Conservation (phyloP, 495 filamentous ascomycete species). For the Penicillium simplicissimum region DNA sequence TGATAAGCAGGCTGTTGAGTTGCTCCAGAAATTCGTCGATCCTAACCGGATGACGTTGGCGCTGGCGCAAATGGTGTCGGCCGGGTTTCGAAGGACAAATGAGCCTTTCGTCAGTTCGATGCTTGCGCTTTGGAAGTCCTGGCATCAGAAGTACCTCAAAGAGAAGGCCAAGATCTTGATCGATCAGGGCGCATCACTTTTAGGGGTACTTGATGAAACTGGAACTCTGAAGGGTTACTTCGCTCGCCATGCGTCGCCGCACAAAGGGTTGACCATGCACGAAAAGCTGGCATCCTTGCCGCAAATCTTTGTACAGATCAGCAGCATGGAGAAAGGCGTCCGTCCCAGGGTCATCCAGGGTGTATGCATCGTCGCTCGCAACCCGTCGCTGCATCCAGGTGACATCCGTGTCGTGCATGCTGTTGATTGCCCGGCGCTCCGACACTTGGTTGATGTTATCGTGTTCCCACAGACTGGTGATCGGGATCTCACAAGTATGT, state of each 20-base stretch:
- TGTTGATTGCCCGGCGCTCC: conserved; percentile 70
- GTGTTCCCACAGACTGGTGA: conserved; percentile 86
- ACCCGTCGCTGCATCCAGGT: conserved; percentile 92
- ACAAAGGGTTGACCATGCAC: conserved; percentile 15
- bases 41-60: conserved; percentile 76
- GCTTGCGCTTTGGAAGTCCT: conserved; percentile 73
- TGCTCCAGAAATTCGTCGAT: conserved; percentile 77
- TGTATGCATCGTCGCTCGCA: conserved; percentile 81
- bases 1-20: conserved; percentile 56
- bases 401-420: conserved; percentile 88
- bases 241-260: not conserved
- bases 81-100: conserved; percentile 72
- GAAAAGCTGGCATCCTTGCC: conserved; percentile 58
- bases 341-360: conserved; percentile 70
- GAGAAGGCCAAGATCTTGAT: conserved; percentile 89
- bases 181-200: conserved; percentile 77
- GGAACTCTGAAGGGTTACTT: conserved; percentile 63
- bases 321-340: conserved; percentile 48
- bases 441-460: conserved; percentile 78
- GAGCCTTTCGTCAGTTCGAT: conserved; percentile 85
- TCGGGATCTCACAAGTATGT: conserved; percentile 85
- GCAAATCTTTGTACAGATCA: conserved; percentile 86
- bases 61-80: conserved; percentile 70
- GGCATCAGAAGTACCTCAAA: conserved; percentile 82
- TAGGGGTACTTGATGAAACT: conserved; percentile 91